Evolutionary conservation across 2,329 filamentous ascomycete species (phyloP).

Genomic region (Biscogniauxia mediterranea): DNA sequence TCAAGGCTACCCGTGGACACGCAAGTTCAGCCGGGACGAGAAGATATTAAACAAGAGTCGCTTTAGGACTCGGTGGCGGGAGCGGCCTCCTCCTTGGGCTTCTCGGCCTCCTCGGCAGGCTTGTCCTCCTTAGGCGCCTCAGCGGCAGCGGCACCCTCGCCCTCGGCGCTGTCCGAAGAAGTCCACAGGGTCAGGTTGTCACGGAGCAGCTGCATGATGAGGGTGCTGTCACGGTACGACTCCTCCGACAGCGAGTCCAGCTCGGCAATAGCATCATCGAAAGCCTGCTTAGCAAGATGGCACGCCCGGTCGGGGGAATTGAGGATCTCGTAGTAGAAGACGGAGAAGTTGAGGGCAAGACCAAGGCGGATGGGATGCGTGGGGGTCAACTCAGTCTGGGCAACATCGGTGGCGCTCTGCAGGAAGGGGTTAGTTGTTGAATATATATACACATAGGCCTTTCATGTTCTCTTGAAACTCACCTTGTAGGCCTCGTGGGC

Average conservation of each 20-base stretch:
- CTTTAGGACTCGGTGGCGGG: slow-evolving; percentile 54
- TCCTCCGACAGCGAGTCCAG: slow-evolving; percentile 97
- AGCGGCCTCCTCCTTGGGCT: slow-evolving; percentile 55
- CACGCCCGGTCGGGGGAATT: slow-evolving; percentile 97
- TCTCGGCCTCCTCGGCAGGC: slow-evolving; percentile 47
- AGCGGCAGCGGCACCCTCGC: slow-evolving; percentile 62
- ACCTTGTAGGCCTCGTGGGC: slow-evolving; percentile 98
- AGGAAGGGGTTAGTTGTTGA: slow-evolving; percentile 17
- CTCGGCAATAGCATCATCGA: slow-evolving; percentile 97
- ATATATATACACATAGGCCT: background rate
- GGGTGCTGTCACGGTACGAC: slow-evolving; percentile 97
- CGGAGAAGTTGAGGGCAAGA: slow-evolving; percentile 97
- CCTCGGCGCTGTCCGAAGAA: slow-evolving; percentile 83
- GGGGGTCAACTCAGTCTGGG: slow-evolving; percentile 94
- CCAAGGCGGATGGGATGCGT: slow-evolving; percentile 98
- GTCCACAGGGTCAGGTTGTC: slow-evolving; percentile 99
- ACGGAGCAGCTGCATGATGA: slow-evolving; percentile 98
- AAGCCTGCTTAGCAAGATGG: slow-evolving; percentile 98
- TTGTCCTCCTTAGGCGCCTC: slow-evolving; percentile 58
- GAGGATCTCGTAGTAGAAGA: slow-evolving; percentile 99
- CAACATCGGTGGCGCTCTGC: slow-evolving; percentile 94
- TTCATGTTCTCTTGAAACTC: slow-evolving; percentile 29
- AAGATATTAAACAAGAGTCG: slow-evolving; percentile 33
- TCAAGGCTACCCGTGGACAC: slow-evolving; percentile 23
- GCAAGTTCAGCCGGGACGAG: slow-evolving; percentile 38